Percentiles rank a stretch among this genome's conserved stretches.
Evolutionary conservation across 768 basidiomycete species (phyloP).

Genomic region (Sarcomyxa edulis): DNA sequence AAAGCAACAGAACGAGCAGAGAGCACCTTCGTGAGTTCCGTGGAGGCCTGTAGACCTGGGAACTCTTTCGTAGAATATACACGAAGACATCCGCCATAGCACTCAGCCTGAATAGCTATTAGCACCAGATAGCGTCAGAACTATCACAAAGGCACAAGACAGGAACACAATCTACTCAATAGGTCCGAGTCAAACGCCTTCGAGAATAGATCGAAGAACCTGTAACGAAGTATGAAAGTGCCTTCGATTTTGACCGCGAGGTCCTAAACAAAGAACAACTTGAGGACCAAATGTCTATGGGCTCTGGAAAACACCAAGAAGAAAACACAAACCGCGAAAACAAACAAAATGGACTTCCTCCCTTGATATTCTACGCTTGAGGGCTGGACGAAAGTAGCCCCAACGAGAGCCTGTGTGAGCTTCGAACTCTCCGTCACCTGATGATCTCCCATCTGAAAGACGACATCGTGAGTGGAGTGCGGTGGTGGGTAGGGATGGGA

Average conservation of each 20-base stretch:
- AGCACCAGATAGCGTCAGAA: too few species aligned
- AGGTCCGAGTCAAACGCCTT: slow-evolving; percentile 26
- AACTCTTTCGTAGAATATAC: slow-evolving; percentile 72
- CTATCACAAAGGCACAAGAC: too few species aligned
- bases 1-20: background rate
- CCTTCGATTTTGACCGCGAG: slow-evolving; percentile 69
- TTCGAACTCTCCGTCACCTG: slow-evolving; percentile 46
- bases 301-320: slow-evolving; percentile 3
- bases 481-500: slow-evolving; percentile 7
- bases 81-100: slow-evolving; percentile 57
- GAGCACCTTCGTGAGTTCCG: slow-evolving; percentile 58
- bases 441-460: slow-evolving; percentile 35
- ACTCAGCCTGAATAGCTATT: slow-evolving; percentile 57
- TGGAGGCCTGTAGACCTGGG: slow-evolving; percentile 61
- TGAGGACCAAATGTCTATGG: background rate
- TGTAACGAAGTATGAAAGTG: slow-evolving; percentile 58
- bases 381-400: slow-evolving; percentile 57
- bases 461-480: slow-evolving; percentile 25
- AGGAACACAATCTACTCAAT: too few species aligned
- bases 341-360: slow-evolving; percentile 53
- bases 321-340: slow-evolving; percentile 49
- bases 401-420: slow-evolving; percentile 48
- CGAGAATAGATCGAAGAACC: slow-evolving; percentile 58
- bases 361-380: slow-evolving; percentile 51
- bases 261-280: slow-evolving; percentile 36